Percentiles rank a stretch among this genome's conserved stretches.
These are phyloP conservation scores for Saccharomyces hybrid DNA, from an alignment of 1,139 yeast species.

Conservation along the genomic window DNA sequence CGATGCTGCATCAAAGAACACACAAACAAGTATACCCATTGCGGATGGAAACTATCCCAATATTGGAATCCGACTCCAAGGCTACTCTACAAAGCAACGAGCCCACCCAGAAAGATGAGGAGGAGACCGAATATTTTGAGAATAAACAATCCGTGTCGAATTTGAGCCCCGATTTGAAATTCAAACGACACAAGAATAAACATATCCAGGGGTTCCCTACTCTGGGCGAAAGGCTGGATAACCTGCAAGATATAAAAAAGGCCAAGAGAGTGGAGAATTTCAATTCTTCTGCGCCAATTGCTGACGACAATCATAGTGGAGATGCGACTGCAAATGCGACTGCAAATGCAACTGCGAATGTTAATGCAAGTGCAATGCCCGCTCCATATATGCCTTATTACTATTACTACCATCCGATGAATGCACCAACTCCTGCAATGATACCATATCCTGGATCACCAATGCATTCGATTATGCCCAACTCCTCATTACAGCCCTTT, in stretches of 20 bases:
- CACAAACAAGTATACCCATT: neutral
- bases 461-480: slow-evolving; percentile 15
- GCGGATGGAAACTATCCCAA: neutral
- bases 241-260: slow-evolving; percentile 22
- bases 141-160: neutral
- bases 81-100: neutral
- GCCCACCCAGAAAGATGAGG: neutral
- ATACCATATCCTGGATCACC: slow-evolving; percentile 23
- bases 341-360: neutral
- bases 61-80: neutral
- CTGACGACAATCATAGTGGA: neutral
- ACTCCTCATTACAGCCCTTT: slow-evolving; percentile 25
- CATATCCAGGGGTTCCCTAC: slow-evolving; percentile 21
- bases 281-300: slow-evolving; percentile 21
- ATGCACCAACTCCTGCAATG: slow-evolving; percentile 14
- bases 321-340: neutral
- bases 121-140: neutral
- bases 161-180: slow-evolving; percentile 19
- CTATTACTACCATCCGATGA: slow-evolving; percentile 10
- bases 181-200: slow-evolving; percentile 26
- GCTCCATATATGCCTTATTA: slow-evolving; percentile 21
- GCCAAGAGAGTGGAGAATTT: slow-evolving; percentile 30
- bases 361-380: slow-evolving; percentile 7
- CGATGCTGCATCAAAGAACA: neutral
- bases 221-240: slow-evolving; percentile 27